Evolutionary conservation across 805 yeast species (phyloP).

Genomic region (Metschnikowia anglica): DNA sequence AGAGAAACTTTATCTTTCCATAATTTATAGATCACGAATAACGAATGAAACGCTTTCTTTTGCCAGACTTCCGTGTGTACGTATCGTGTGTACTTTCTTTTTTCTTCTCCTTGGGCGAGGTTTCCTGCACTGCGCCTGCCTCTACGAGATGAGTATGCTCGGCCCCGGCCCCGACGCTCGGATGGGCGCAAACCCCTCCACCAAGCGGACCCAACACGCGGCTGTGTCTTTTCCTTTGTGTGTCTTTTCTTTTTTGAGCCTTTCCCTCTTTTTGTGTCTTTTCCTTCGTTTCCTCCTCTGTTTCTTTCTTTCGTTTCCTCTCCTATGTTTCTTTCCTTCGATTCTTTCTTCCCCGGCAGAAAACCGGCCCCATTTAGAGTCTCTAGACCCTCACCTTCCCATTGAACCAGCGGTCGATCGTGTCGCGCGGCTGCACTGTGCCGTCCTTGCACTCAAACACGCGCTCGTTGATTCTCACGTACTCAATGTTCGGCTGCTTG

Average conservation of each 20-base stretch:
- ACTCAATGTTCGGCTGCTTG: conserved; percentile 30
- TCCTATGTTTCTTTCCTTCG: no score
- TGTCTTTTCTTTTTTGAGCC: no score
- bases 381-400: conserved; percentile 22
- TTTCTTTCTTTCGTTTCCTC: no score
- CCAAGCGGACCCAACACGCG: no score
- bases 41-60: conserved; percentile 7
- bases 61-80: background rate
- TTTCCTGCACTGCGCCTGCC: background rate
- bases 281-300: no score
- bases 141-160: background rate
- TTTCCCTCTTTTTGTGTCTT: no score
- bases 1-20: background rate
- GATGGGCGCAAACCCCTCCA: no score
- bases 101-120: background rate
- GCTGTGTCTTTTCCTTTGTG: no score
- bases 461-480: conserved; percentile 50
- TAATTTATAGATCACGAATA: conserved; percentile 9
- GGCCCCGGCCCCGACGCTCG: no score
- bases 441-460: conserved; percentile 42
- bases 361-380: background rate
- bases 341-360: no score
- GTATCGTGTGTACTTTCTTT: background rate
- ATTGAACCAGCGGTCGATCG: conserved; percentile 49
- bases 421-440: conserved; percentile 41